Base-by-base conservation (phyloP, 2,329 filamentous ascomycete species). In the Aspergillus clavatus region DNA sequence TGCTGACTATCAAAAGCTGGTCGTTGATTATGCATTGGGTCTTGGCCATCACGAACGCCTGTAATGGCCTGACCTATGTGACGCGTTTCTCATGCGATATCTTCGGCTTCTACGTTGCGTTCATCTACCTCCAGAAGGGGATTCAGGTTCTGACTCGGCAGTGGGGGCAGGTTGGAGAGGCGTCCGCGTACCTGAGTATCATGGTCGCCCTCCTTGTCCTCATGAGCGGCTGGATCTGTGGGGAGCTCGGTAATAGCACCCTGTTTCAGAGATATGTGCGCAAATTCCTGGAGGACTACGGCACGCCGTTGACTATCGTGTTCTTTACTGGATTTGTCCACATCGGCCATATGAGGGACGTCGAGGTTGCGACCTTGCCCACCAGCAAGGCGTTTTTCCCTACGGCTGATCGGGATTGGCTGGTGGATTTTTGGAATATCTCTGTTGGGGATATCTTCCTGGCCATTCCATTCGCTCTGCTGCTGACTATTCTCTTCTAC, bases 271-370 rank as follows among this genome's bases (percentile, higher is more conserved):
- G 89, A 46, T 81, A 83, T 28, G 71, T 93, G 7, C 80, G 89
- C 16, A 82, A 90, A 52, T 94, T 95, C 57, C 76, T 95, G 53
- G 89, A 93, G 62, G 89, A 95, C 65, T 95, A 95, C 61, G 89
- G 88, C 42, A 94, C 88, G 0, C 88, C 89, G 0, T 71, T 91
- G 49, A 88, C 86, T 0, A 79, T 90, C 43, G 72, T 95, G 48
- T 95, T 95, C 74, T 95, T 95, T 65, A 89, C 89, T 0, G 89
- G 89, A 0, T 95, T 94, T 58, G 84, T 93, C 1, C 86, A 93
- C 65, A 81, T 94, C 51, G 89, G 89, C 6, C 83, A 86, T 57
- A 91, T 95, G 86, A 71, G 71, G n/a, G 68, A 77, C 31, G 78
- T 94, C 1, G 63, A 80, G 16, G 71, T 95, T 7, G 80, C 86